Evolutionary conservation across 2,329 filamentous ascomycete species (phyloP).

Genomic region (Pestalotiopsis fici): DNA sequence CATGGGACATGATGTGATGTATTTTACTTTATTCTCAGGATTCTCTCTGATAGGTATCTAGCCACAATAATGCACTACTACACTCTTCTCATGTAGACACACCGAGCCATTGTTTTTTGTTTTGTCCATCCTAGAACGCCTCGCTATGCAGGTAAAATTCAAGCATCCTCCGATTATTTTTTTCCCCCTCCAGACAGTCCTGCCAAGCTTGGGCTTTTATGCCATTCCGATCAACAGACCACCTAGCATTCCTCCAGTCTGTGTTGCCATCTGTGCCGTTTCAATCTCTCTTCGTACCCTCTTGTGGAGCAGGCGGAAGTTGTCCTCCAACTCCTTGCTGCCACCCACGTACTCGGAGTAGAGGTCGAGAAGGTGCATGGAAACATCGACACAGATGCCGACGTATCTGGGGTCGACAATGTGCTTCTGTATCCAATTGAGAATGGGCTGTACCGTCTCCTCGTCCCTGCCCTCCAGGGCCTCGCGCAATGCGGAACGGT

Average conservation of each 20-base stretch:
- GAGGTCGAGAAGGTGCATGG: constrained; percentile 80
- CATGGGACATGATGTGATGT: neutral
- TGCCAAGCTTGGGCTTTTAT: neutral
- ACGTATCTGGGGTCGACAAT: constrained; percentile 84
- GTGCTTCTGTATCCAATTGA: constrained; percentile 80
- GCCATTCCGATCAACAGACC: constrained; percentile 55
- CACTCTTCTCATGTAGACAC: neutral
- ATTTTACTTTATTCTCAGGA: neutral
- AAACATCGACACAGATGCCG: constrained; percentile 78
- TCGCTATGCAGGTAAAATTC: constrained; percentile 6
- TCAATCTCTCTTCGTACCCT: constrained; percentile 78
- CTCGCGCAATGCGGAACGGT: constrained; percentile 80
- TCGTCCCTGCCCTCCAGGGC: constrained; percentile 84
- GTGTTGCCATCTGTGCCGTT: constrained; percentile 78
- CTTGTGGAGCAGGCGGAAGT: constrained; percentile 68
- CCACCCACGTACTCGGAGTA: constrained; percentile 80
- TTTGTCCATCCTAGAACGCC: constrained; percentile 2
- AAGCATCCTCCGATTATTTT: neutral
- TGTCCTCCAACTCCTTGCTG: constrained; percentile 70
- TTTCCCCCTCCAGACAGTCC: neutral
- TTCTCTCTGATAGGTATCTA: neutral
- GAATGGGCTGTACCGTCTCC: constrained; percentile 74
- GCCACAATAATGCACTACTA: neutral
- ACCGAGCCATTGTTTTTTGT: neutral
- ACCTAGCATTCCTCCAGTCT: constrained; percentile 87